Conservation (phyloP, 2,329 filamentous ascomycete genomes). For the Penicillium sp. region DNA sequence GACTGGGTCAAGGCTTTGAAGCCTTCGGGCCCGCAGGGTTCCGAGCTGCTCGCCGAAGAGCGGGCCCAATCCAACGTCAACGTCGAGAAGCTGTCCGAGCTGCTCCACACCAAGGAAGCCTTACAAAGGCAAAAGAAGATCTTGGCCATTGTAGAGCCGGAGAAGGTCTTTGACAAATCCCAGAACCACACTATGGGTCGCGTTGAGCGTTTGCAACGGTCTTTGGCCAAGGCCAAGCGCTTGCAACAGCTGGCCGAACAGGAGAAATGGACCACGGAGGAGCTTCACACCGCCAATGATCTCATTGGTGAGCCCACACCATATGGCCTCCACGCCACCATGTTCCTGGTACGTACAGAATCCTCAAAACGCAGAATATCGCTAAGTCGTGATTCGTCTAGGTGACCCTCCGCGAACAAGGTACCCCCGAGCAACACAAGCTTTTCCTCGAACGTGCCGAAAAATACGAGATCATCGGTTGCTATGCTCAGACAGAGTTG, state of each 20-base stretch:
- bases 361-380: not conserved
- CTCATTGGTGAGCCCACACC: constrained; percentile 72
- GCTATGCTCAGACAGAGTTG: constrained; percentile 78
- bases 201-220: constrained; percentile 66
- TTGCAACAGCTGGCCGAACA: constrained; percentile 65
- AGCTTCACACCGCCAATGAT: constrained; percentile 64
- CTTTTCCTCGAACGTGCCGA: constrained; percentile 68
- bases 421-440: constrained; percentile 71
- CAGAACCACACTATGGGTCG: constrained; percentile 74
- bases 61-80: constrained; percentile 66
- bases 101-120: constrained; percentile 67
- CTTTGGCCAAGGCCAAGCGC: constrained; percentile 69
- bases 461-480: constrained; percentile 72
- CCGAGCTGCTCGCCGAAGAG: constrained; percentile 68
- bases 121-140: constrained; percentile 63
- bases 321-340: constrained; percentile 69
- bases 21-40: constrained; percentile 66
- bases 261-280: constrained; percentile 67
- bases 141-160: constrained; percentile 63
- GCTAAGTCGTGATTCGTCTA: constrained; percentile 21
- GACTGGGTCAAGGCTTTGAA: constrained; percentile 68
- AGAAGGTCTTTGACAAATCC: constrained; percentile 74
- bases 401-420: constrained; percentile 70
- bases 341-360: constrained; percentile 60
- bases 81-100: constrained; percentile 65